These are phyloP conservation scores for Aureobasidium vineae DNA, from an alignment of 2,329 filamentous ascomycete genomes.

Conservation along the genomic window DNA sequence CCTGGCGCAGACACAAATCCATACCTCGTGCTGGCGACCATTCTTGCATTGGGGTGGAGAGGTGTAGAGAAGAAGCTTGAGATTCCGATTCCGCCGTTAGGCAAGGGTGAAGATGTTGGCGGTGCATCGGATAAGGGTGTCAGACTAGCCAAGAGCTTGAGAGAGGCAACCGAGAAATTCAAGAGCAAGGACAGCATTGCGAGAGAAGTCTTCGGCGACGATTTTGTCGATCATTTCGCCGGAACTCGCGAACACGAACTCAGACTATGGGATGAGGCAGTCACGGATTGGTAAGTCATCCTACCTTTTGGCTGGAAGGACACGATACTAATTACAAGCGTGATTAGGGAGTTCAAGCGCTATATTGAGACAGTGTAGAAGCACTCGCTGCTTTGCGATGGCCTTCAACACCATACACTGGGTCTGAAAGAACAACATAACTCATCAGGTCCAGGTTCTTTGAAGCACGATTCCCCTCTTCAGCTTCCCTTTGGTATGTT, in stretches of 20 bases:
- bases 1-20: conserved; percentile 94
- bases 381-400: neutral
- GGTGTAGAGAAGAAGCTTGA: conserved; percentile 90
- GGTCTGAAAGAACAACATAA: neutral
- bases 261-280: conserved; percentile 87
- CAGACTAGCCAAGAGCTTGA: conserved; percentile 77
- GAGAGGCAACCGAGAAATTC: conserved; percentile 80
- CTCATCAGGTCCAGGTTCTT: neutral
- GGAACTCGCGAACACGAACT: conserved; percentile 92
- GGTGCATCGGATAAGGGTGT: conserved; percentile 67
- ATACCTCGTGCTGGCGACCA: conserved; percentile 79
- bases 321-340: conserved; percentile 14
- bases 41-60: conserved; percentile 84
- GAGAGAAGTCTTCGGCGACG: conserved; percentile 89
- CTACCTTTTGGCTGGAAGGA: neutral
- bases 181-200: conserved; percentile 76
- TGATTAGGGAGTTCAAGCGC: conserved; percentile 39
- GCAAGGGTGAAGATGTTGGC: conserved; percentile 80
- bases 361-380: conserved; percentile 42
- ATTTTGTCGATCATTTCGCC: conserved; percentile 93
- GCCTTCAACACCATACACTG: neutral
- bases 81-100: conserved; percentile 77
- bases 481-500: conserved; percentile 10
- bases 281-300: conserved; percentile 83
- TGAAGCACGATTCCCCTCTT: neutral